These are phyloP conservation scores for Claviceps sp. DNA, from an alignment of 2,329 filamentous ascomycete species.

Conservation along the genomic window DNA sequence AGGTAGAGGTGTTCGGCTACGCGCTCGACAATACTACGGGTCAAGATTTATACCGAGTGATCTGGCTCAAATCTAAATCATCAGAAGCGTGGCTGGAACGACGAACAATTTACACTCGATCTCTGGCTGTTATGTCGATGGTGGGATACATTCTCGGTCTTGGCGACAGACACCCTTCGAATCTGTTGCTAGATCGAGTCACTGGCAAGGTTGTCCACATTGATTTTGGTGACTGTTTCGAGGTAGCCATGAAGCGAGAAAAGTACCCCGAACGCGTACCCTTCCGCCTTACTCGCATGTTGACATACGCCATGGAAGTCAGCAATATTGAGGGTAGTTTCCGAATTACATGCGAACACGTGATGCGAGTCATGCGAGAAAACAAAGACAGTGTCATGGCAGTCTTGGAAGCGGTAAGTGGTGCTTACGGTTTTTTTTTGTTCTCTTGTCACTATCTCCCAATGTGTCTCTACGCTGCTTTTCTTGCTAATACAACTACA, in stretches of 20 bases:
- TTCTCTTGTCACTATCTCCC: not conserved
- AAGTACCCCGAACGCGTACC: slow-evolving; percentile 97
- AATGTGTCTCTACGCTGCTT: not conserved
- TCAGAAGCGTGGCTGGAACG: slow-evolving; percentile 96
- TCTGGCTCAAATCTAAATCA: slow-evolving; percentile 98
- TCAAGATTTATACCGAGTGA: slow-evolving; percentile 91
- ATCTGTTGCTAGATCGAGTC: slow-evolving; percentile 90
- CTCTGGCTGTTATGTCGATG: slow-evolving; percentile 99
- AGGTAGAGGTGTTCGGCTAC: slow-evolving; percentile 98
- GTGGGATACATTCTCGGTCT: slow-evolving; percentile 98
- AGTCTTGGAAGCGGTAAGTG: slow-evolving; percentile 85
- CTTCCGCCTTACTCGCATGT: slow-evolving; percentile 95
- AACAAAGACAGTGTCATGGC: slow-evolving; percentile 99
- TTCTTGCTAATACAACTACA: slow-evolving; percentile 21
- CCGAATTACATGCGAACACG: slow-evolving; percentile 93
- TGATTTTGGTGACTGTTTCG: slow-evolving; percentile 98
- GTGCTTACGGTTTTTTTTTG: not conserved
- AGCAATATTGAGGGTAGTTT: slow-evolving; percentile 99
- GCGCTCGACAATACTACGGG: slow-evolving; percentile 98
- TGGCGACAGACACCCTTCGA: slow-evolving; percentile 92
- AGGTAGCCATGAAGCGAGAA: slow-evolving; percentile 98
- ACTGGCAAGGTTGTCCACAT: slow-evolving; percentile 98
- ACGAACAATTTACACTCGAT: slow-evolving; percentile 96
- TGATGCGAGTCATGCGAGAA: slow-evolving; percentile 90
- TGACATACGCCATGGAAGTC: slow-evolving; percentile 99